A percentile compares a stretch with the other conserved stretches of the same genome.
Conservation (phyloP, 192 early-diverging fungal genomes). For the Dispira simplex region DNA sequence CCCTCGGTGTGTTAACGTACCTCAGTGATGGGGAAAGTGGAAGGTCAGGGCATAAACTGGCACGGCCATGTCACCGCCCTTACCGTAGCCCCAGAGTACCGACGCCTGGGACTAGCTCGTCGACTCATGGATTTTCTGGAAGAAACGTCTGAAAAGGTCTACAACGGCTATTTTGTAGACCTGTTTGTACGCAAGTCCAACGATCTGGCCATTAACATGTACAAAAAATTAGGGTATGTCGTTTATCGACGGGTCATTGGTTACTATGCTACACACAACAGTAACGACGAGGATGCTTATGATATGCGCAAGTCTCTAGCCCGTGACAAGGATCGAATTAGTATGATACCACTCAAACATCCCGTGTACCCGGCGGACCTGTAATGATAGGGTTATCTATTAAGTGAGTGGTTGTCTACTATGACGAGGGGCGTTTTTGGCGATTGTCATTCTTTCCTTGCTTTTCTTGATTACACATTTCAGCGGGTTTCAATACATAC, state of each 20-base stretch:
- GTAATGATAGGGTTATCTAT: background rate
- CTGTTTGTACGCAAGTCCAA: conserved; percentile 93
- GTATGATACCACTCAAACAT: conserved; percentile 20
- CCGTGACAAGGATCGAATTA: conserved; percentile 46
- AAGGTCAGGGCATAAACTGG: conserved; percentile 76
- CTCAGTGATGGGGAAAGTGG: conserved; percentile 87
- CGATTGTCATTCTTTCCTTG: too few species aligned
- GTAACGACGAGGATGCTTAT: conserved; percentile 70
- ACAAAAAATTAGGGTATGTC: conserved; percentile 80
- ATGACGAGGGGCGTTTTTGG: too few species aligned
- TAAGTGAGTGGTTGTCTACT: too few species aligned
- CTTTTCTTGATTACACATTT: too few species aligned
- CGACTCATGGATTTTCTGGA: conserved; percentile 84
- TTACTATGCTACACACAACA: conserved; percentile 63
- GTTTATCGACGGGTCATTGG: conserved; percentile 75
- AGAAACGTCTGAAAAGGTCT: conserved; percentile 76
- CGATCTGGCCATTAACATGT: conserved; percentile 81
- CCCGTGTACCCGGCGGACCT: conserved; percentile 19
- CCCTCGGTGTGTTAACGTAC: too few species aligned
- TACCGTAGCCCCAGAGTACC: conserved; percentile 90
- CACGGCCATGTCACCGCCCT: conserved; percentile 98
- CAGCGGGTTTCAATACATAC: too few species aligned
- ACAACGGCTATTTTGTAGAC: conserved; percentile 89
- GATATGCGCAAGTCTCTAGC: conserved; percentile 94
- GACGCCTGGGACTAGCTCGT: conserved; percentile 77